A percentile compares a stretch with the other conserved stretches of the same genome.
Evolutionary conservation across 306 rosid genomes (phyloP).

Genomic region (Crataegus laevigata): DNA sequence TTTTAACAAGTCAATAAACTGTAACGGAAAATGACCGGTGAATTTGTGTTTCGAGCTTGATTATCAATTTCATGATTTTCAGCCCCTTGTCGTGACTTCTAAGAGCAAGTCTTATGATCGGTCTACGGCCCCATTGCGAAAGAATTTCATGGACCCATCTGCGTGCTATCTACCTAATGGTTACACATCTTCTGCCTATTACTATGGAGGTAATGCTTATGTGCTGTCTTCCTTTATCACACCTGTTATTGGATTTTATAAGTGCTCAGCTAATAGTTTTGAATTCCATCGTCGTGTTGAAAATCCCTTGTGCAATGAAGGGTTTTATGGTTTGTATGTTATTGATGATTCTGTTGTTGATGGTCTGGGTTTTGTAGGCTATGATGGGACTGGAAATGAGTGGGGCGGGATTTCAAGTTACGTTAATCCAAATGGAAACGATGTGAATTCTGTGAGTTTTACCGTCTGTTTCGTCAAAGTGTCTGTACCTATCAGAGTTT

Average conservation of each 20-base stretch:
- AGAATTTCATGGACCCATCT: conserved; percentile 58
- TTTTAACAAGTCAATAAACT: neutral
- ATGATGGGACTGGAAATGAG: conserved; percentile 57
- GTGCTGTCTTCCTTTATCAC: neutral
- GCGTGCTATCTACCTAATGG: conserved; percentile 74
- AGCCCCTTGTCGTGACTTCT: conserved; percentile 49
- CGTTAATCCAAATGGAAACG: conserved; percentile 65
- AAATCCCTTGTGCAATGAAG: neutral
- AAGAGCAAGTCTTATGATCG: conserved; percentile 64
- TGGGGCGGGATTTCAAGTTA: conserved; percentile 76
- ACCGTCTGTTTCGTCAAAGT: neutral
- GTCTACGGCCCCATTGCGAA: conserved; percentile 58
- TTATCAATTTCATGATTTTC: conserved; percentile 9
- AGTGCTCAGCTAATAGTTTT: neutral
- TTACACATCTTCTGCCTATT: conserved; percentile 61
- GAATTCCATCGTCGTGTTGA: neutral
- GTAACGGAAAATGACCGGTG: neutral
- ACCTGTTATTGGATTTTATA: neutral
- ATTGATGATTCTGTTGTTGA: neutral
- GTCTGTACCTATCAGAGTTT: neutral
- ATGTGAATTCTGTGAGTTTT: conserved; percentile 63
- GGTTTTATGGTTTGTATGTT: neutral
- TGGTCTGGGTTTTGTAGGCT: conserved; percentile 33
- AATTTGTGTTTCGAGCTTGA: neutral
- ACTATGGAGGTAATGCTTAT: conserved; percentile 58